Conservation (phyloP, 805 yeast species). For the Sugiyamaella valdiviana region DNA sequence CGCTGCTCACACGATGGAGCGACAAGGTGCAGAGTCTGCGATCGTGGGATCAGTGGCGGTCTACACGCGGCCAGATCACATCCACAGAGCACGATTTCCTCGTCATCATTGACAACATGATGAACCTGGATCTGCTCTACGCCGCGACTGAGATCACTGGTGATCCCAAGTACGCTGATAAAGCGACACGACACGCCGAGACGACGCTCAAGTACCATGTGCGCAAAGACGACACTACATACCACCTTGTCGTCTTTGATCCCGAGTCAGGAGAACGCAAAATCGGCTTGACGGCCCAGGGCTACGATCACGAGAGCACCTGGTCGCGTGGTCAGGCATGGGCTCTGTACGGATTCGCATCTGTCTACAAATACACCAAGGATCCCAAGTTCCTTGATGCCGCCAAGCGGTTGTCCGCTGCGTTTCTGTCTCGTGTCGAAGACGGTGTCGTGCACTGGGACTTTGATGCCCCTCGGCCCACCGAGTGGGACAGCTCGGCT, state of each 20-base stretch:
- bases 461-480: conserved; percentile 28
- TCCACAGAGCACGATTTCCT: conserved; percentile 22
- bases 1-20: conserved; percentile 25
- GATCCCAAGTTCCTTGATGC: conserved; percentile 24
- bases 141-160: conserved; percentile 27
- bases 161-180: conserved; percentile 23
- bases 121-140: conserved; percentile 26
- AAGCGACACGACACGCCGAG: conserved; percentile 30
- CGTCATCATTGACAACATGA: conserved; percentile 25
- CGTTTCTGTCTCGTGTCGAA: conserved; percentile 21
- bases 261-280: conserved; percentile 21
- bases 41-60: conserved; percentile 26
- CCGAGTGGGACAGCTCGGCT: conserved; percentile 26
- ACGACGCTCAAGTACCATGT: conserved; percentile 27
- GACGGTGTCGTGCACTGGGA: conserved; percentile 30
- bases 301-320: conserved; percentile 25
- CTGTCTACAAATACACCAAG: conserved; percentile 25
- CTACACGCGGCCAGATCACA: conserved; percentile 12
- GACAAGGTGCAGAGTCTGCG: conserved; percentile 25
- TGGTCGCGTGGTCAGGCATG: conserved; percentile 32
- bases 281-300: conserved; percentile 27
- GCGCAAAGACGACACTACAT: conserved; percentile 26
- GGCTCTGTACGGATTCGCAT: conserved; percentile 28
- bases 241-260: conserved; percentile 27
- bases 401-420: conserved; percentile 21